phyloP scores from a whole-genome alignment of 768 basidiomycete species.

The Suillus clintonianus region DNA sequence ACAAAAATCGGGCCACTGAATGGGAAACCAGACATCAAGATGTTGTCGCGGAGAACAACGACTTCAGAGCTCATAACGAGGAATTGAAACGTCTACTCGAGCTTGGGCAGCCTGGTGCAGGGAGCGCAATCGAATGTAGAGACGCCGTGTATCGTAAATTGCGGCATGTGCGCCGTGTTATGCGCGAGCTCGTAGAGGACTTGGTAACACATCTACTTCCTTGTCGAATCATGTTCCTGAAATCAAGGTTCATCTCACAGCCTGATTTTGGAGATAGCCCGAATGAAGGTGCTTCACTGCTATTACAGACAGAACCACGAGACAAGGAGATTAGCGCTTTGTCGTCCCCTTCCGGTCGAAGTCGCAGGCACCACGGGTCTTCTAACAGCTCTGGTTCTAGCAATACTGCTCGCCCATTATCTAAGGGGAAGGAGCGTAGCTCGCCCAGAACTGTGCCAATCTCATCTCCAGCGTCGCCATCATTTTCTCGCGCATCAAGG shows the following conservation, averaged over 20 bases:
- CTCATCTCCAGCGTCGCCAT: background rate
- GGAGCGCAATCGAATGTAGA: slow-evolving; percentile 29
- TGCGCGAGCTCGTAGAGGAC: slow-evolving; percentile 45
- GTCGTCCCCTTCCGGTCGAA: background rate
- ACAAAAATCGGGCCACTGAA: slow-evolving; percentile 33
- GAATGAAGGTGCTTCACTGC: background rate
- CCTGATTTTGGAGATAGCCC: background rate
- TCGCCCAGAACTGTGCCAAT: background rate
- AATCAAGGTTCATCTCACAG: background rate
- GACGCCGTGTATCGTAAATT: slow-evolving; percentile 33
- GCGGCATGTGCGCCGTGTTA: slow-evolving; percentile 38
- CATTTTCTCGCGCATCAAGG: background rate
- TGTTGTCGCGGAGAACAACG: slow-evolving; percentile 26
- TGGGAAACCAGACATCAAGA: slow-evolving; percentile 36
- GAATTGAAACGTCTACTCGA: slow-evolving; percentile 34
- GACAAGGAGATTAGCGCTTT: background rate
- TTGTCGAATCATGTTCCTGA: background rate
- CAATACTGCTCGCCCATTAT: background rate
- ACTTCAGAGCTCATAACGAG: slow-evolving; percentile 32
- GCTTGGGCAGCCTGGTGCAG: slow-evolving; percentile 29
- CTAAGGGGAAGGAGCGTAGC: background rate
- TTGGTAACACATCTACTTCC: slow-evolving; percentile 25
- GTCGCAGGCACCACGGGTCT: background rate
- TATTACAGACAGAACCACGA: background rate
- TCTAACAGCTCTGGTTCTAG: slow-evolving; percentile 1